Base-by-base conservation (phyloP, 2,329 filamentous ascomycete species). In the Chaetomium strumarium region DNA sequence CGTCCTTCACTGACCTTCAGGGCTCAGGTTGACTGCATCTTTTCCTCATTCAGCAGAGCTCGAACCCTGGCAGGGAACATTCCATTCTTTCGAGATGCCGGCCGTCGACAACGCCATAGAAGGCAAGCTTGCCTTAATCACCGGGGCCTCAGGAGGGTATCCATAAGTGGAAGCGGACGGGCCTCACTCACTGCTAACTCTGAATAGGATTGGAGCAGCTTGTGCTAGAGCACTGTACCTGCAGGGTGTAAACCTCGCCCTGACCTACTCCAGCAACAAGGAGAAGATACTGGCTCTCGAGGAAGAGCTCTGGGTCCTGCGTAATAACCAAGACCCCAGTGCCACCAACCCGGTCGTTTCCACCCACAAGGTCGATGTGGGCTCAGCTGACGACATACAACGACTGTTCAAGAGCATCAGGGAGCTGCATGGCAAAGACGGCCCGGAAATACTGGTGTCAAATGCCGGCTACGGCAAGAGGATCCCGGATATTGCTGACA, bases 381-480 rank as follows among this genome's bases (percentile, higher is more conserved):
- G 72, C 14, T 74, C 73, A 8, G 71, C 75, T 5, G 72, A 74
- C 7, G 75, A 79, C 43, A 77, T 84, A 31, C 66, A 75, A 39
- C 63, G 66, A 4, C 72, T 86, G 58, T 83, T 81, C 52, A 59
- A 70, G 13, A 74, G 82, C 51, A 77, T 86, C 40, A 67, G 74
- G 44, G 62, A 67, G 1, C 62, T 76, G 46, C 81, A 85, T 62
- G 71, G 70, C 11, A 72, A 77, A 51, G 47, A 61, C 5, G 71
- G 72, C 2, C 80, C 81, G 0, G 80, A 86, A 60, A 85, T 88
- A 19, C 69, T 87, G 2, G 66, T 88, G 24, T 79, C 78, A 10
- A 88, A 88, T 61, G 84, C 84, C 1, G 84, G 83, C 0, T 76
- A 84, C 58, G 83, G 83, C 38, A 82, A 81, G 62, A 73, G 81